Percentiles rank a stretch among this genome's conserved stretches.
Conservation (phyloP, 106 monocot species). For the Dioscorea zingiberensis region DNA sequence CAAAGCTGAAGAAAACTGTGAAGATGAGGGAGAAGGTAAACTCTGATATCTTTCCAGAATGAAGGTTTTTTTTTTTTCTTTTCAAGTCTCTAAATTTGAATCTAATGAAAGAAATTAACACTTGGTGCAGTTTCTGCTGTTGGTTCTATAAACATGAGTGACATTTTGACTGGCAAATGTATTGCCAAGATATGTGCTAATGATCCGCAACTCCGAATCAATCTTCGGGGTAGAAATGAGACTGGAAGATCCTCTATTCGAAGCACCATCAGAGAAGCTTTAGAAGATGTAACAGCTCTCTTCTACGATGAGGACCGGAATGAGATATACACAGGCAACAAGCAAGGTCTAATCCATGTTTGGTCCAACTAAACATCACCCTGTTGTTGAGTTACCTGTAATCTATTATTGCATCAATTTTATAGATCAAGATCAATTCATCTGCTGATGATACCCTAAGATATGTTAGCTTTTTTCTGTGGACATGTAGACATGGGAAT, state of each 20-base stretch:
- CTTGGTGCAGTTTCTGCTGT: slow-evolving; percentile 22
- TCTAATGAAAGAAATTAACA: neutral
- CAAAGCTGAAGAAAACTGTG: slow-evolving; percentile 64
- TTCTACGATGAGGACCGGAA: slow-evolving; percentile 84
- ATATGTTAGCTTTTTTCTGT: no score
- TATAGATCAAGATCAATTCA: neutral
- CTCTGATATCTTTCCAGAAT: neutral
- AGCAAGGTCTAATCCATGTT: slow-evolving; percentile 64
- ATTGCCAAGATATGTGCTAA: slow-evolving; percentile 52
- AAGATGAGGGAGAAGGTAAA: slow-evolving; percentile 40
- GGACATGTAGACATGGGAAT: no score
- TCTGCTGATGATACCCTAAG: no score
- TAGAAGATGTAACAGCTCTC: slow-evolving; percentile 69
- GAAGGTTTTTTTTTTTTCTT: no score
- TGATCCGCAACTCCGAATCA: slow-evolving; percentile 36
- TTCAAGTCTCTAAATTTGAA: no score
- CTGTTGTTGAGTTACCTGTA: neutral
- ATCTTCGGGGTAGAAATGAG: slow-evolving; percentile 21
- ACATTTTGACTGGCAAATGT: slow-evolving; percentile 59
- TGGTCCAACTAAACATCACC: slow-evolving; percentile 56
- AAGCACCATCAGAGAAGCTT: slow-evolving; percentile 55
- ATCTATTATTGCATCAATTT: neutral
- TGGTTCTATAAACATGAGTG: slow-evolving; percentile 78
- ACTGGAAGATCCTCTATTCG: slow-evolving; percentile 23
- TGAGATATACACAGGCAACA: slow-evolving; percentile 76